These are phyloP conservation scores for Fagopyrum tataricum DNA, from an alignment of 148 eudicot species.

Conservation along the genomic window DNA sequence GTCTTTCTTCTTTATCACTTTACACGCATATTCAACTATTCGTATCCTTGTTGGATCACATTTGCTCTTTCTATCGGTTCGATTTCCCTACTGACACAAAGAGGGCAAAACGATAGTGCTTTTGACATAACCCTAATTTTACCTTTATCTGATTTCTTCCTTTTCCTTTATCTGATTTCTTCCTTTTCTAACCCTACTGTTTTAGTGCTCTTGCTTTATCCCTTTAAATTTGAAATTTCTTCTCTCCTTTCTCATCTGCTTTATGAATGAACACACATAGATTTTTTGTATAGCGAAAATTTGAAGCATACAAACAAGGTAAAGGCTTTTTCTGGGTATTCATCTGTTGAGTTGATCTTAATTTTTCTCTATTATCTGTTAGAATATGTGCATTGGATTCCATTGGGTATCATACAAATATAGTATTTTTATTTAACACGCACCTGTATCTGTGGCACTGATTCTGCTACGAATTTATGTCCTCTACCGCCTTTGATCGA, in stretches of 20 bases:
- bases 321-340: conserved; percentile 3
- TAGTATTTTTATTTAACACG: neutral
- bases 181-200: neutral
- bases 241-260: conserved; percentile 14
- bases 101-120: conserved; percentile 21
- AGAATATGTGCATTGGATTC: neutral
- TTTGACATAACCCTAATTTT: conserved; percentile 21
- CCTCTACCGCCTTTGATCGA: neutral
- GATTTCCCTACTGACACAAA: conserved; percentile 14
- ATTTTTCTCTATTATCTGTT: neutral
- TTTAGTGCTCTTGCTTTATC: conserved; percentile 9
- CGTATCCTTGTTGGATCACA: conserved; percentile 13
- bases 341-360: neutral
- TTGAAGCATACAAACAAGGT: conserved; percentile 11
- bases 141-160: conserved; percentile 22
- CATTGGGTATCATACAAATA: neutral
- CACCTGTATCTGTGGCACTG: neutral
- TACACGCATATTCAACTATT: conserved; percentile 8
- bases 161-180: neutral
- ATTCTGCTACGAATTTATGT: conserved; percentile 8
- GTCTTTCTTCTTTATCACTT: conserved; percentile 10
- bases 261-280: conserved; percentile 10
- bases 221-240: conserved; percentile 12
- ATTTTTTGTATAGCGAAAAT: neutral
- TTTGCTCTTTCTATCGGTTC: conserved; percentile 15